Base-by-base conservation (phyloP, 1,139 yeast species). In the Diutina ranongensis region DNA sequence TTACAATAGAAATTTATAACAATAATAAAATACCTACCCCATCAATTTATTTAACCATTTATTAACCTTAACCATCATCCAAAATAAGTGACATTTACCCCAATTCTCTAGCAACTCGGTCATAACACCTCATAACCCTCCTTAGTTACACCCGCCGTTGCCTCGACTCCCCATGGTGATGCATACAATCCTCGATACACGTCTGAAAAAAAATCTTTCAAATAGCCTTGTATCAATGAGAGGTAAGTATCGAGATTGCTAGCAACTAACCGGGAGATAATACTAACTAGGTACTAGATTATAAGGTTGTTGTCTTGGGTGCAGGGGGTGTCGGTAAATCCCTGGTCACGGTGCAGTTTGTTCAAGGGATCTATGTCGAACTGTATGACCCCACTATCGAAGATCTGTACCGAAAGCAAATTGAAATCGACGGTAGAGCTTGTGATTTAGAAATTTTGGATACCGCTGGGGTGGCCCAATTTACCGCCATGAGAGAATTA, bases 401-500 rank as follows among this genome's bases (percentile, higher is more conserved):
- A 55, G 75, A 92, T 61, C 86, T 96, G 1, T 92, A 92, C 64
- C 72, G 97, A 49, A 92, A 89, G 57, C 94, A 87, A 55, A 81
- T 89, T 49, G 92, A 86, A 58, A 83, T 92, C 45, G 97, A 92
- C 63, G 95, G 94, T 44, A 79, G 94, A 57, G 84, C 92, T 4
- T 86, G 95, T 57, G 89, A 87, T 54, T 72, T 92, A 52, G 97
- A 71, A 55, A 71, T 71, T 48, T 65, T 71, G 53, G 76, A 71
- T 54, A 71, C 76, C 2, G 76, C 76, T 1, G 76, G 76, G 35
- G 74, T 71, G 35, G 76, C 76, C 33, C 76, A 71, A 55, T 71
- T 71, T 57, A 71, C 75, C 5, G 76, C 76, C 46, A 71, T 79
- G 66, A 63, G 87, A 50, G 80, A 82, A 57, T 70, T 83, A 52